phyloP scores from a whole-genome alignment of 257 asterid species.

The Fraxinus anomala region DNA sequence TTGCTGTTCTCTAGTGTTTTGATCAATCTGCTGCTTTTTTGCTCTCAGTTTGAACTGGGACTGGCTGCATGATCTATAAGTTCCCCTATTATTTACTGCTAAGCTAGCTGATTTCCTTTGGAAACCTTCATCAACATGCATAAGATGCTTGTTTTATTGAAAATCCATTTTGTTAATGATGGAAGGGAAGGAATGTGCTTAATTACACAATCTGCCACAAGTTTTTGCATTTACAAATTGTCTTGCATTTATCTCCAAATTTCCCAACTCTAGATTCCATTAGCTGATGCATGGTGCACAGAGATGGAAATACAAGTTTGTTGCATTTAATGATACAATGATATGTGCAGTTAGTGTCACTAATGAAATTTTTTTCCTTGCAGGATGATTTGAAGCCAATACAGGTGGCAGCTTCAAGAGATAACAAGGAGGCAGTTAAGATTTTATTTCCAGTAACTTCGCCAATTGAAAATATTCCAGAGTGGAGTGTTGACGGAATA shows the following conservation, averaged over 20 bases:
- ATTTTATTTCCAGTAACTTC: slow-evolving; percentile 68
- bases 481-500: slow-evolving; percentile 84
- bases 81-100: background rate
- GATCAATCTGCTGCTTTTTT: background rate
- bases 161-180: background rate
- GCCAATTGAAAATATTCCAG: slow-evolving; percentile 43
- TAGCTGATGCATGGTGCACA: background rate
- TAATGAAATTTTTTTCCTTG: slow-evolving; percentile 28
- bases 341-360: background rate
- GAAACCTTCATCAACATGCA: background rate
- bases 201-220: background rate
- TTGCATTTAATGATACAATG: background rate
- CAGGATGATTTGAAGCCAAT: slow-evolving; percentile 86
- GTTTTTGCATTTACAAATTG: background rate
- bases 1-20: background rate
- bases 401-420: slow-evolving; percentile 78
- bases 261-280: background rate
- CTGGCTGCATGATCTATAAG: background rate
- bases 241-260: background rate
- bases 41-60: background rate
- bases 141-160: background rate
- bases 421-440: slow-evolving; percentile 67
- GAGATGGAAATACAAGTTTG: background rate
- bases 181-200: background rate
- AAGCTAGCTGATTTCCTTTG: background rate